Percentiles rank a stretch among this genome's conserved stretches.
Evolutionary conservation across 176 grass and related monocot genomes (phyloP).

Genomic region (Oryza glumipatula): DNA sequence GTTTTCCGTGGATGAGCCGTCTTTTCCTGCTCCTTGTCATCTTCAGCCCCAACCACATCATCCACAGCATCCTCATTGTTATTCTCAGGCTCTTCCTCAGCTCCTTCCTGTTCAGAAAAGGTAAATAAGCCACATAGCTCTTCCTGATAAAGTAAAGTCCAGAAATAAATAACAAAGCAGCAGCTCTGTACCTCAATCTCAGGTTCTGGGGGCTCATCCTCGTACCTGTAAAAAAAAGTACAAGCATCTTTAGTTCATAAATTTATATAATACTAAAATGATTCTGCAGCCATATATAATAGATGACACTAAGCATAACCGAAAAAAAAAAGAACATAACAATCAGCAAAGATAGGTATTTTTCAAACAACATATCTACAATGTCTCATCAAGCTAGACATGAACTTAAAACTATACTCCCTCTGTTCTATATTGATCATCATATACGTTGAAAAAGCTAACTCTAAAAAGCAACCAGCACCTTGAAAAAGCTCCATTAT

Average conservation of each 20-base stretch:
- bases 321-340: not conserved
- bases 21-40: slow-evolving; percentile 63
- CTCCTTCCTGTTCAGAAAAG: slow-evolving; percentile 58
- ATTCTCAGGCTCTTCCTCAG: slow-evolving; percentile 66
- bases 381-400: not conserved
- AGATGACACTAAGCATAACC: not conserved
- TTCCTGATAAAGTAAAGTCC: not conserved
- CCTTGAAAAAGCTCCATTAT: not conserved
- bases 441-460: too few relatives aligned
- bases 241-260: not conserved
- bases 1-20: slow-evolving; percentile 49
- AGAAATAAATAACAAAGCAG: slow-evolving; percentile 2
- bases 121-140: not conserved
- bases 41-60: slow-evolving; percentile 59
- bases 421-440: too few relatives aligned
- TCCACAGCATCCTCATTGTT: slow-evolving; percentile 72
- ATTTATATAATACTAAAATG: not conserved
- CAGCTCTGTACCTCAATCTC: slow-evolving; percentile 62
- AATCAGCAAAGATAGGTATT: not conserved
- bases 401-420: not conserved
- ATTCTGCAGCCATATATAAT: not conserved
- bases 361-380: not conserved
- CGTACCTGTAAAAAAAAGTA: slow-evolving; percentile 54
- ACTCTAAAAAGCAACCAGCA: not conserved
- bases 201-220: slow-evolving; percentile 80